Percentiles rank a stretch among this genome's conserved stretches.
Conservation (phyloP, 2,329 filamentous ascomycete genomes). For the Tolypocladium inflatum region DNA sequence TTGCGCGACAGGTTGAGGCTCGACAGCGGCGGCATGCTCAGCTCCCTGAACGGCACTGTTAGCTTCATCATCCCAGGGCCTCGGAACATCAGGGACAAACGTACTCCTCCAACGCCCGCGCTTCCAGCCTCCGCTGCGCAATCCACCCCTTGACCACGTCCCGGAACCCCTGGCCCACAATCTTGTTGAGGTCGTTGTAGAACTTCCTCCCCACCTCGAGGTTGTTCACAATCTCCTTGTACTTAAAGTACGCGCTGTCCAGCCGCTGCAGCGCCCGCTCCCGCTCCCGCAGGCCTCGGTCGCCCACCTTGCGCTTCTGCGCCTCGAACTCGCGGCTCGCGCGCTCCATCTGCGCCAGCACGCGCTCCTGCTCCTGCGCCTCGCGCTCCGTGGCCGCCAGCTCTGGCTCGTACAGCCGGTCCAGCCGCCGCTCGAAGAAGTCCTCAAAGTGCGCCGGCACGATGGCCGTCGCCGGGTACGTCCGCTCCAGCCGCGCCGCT, state of each 20-base stretch:
- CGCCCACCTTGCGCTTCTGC: conserved; percentile 58
- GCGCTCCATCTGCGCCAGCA: conserved; percentile 59
- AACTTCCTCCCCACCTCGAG: conserved; percentile 89
- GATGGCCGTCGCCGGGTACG: conserved; percentile 75
- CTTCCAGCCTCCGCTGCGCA: conserved; percentile 71
- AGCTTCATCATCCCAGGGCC: not conserved
- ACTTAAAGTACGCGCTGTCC: conserved; percentile 88
- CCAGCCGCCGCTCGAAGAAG: conserved; percentile 76
- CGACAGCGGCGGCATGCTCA: conserved; percentile 41
- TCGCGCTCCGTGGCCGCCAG: conserved; percentile 63
- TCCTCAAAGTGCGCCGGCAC: conserved; percentile 85
- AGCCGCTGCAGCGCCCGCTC: conserved; percentile 80
- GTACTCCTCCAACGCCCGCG: conserved; percentile 67
- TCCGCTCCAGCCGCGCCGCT: conserved; percentile 74
- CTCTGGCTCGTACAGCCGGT: conserved; percentile 68
- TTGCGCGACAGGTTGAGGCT: conserved; percentile 29
- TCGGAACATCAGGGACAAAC: conserved; percentile 14
- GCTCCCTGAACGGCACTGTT: conserved; percentile 26
- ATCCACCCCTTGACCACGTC: conserved; percentile 72
- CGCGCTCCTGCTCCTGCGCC: conserved; percentile 62
- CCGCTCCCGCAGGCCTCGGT: conserved; percentile 56
- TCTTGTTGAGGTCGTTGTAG: conserved; percentile 89
- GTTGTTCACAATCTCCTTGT: conserved; percentile 91
- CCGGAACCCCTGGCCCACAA: conserved; percentile 69
- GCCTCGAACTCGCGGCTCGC: conserved; percentile 71